phyloP scores from a whole-genome alignment of 768 basidiomycete species.

The Pleurotus tuoliensis region DNA sequence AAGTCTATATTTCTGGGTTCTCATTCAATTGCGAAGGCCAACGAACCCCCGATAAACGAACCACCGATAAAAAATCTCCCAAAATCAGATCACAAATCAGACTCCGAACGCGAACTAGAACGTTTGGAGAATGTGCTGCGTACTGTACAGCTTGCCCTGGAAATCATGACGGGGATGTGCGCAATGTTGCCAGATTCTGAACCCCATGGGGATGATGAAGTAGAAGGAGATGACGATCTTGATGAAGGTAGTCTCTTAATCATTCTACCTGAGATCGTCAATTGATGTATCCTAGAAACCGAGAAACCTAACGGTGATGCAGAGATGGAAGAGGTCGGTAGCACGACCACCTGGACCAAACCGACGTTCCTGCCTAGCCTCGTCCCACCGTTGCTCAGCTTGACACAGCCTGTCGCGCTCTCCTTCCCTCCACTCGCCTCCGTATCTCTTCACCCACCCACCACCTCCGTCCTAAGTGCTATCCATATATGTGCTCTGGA shows the following conservation, averaged over 20 bases:
- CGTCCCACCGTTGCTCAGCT: slow-evolving; percentile 61
- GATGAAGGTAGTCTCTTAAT: slow-evolving; percentile 25
- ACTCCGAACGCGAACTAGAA: slow-evolving; percentile 68
- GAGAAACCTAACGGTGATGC: slow-evolving; percentile 29
- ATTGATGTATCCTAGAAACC: slow-evolving; percentile 11
- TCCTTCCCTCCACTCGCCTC: slow-evolving; percentile 76
- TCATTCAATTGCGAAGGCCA: slow-evolving; percentile 27
- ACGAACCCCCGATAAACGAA: slow-evolving; percentile 50
- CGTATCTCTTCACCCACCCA: slow-evolving; percentile 80
- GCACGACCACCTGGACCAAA: slow-evolving; percentile 26
- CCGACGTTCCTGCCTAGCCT: slow-evolving; percentile 54
- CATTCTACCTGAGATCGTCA: neutral
- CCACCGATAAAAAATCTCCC: slow-evolving; percentile 62
- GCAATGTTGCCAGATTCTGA: slow-evolving; percentile 83
- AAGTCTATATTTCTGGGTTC: neutral
- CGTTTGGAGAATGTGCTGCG: slow-evolving; percentile 65
- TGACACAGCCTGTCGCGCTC: slow-evolving; percentile 71
- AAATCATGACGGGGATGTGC: slow-evolving; percentile 85
- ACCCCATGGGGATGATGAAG: slow-evolving; percentile 27
- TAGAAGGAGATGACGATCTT: slow-evolving; percentile 34
- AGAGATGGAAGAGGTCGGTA: slow-evolving; percentile 40
- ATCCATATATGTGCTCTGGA: slow-evolving; percentile 85
- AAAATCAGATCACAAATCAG: slow-evolving; percentile 72
- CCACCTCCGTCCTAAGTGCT: slow-evolving; percentile 78
- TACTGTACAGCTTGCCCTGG: slow-evolving; percentile 78